phyloP scores from a whole-genome alignment of 306 rosid species.

The Luffa aegyptiaca region DNA sequence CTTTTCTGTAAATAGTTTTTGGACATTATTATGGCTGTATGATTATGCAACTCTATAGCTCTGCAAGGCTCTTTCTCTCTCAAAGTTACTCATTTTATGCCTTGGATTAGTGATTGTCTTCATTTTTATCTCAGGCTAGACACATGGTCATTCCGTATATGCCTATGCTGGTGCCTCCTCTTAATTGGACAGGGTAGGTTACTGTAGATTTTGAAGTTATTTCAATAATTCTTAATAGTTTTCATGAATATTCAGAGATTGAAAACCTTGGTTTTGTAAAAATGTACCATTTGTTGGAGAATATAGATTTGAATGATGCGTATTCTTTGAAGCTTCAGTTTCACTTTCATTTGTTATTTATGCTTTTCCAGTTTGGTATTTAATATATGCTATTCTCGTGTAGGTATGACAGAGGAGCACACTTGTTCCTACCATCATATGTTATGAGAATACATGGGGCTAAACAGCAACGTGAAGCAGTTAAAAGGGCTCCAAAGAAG shows the following conservation, averaged over 20 bases:
- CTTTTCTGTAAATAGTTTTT: not conserved
- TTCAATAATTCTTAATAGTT: not conserved
- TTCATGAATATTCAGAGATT: not conserved
- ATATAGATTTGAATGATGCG: not conserved
- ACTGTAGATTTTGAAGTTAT: not conserved
- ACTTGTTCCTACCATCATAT: constrained; percentile 82
- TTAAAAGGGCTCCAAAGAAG: constrained; percentile 52
- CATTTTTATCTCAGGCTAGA: constrained; percentile 59
- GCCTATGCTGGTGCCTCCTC: constrained; percentile 98
- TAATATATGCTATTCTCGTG: constrained; percentile 14
- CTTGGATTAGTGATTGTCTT: constrained; percentile 12
- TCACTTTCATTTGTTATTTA: not conserved
- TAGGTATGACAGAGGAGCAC: constrained; percentile 88
- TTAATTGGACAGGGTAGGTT: constrained; percentile 74
- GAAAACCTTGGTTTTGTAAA: not conserved
- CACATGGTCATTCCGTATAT: constrained; percentile 96
- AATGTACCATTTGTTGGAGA: not conserved
- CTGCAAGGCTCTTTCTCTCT: not conserved
- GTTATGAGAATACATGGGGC: constrained; percentile 95
- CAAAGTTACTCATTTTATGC: not conserved
- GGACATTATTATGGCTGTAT: not conserved
- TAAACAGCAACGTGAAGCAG: constrained; percentile 76
- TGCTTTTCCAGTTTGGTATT: not conserved
- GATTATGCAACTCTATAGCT: not conserved
- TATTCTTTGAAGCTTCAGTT: not conserved